These are phyloP conservation scores for Carex arenaria DNA, from an alignment of 202 grass and related monocot genomes.

Conservation along the genomic window DNA sequence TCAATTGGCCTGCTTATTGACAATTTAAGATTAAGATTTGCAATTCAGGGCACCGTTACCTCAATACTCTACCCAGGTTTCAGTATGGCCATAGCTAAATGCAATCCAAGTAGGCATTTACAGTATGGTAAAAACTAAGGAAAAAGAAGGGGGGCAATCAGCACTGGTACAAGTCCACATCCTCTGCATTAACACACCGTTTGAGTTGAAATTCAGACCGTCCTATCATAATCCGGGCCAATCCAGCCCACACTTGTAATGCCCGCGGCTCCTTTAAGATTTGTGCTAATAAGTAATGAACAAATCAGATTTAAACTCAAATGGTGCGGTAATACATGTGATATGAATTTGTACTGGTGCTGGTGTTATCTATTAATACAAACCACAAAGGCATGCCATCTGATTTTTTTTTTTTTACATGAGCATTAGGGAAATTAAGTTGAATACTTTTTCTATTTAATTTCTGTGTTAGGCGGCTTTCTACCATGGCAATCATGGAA, in stretches of 20 bases:
- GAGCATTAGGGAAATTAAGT: not conserved
- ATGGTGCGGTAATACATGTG: too few relatives aligned
- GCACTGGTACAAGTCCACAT: not conserved
- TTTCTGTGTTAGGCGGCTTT: conserved; percentile 53
- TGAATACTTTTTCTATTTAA: not conserved
- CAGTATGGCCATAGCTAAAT: not conserved
- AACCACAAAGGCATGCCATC: not conserved
- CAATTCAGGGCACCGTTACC: not conserved
- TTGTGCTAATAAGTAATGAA: too few relatives aligned
- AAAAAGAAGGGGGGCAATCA: not conserved
- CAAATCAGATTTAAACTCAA: too few relatives aligned
- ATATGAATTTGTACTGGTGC: not conserved
- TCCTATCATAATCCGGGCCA: too few relatives aligned
- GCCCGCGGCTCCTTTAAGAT: too few relatives aligned
- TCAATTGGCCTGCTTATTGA: too few relatives aligned
- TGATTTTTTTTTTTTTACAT: not conserved
- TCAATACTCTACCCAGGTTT: not conserved
- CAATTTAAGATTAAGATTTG: not conserved
- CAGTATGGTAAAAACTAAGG: not conserved
- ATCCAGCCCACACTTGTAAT: too few relatives aligned
- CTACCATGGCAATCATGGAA: conserved; percentile 95
- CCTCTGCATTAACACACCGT: too few relatives aligned
- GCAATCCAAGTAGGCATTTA: not conserved
- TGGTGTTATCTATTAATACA: not conserved
- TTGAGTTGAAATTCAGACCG: too few relatives aligned